Base-by-base conservation (phyloP, 2,329 filamentous ascomycete species). In the Polychaeton citri region DNA sequence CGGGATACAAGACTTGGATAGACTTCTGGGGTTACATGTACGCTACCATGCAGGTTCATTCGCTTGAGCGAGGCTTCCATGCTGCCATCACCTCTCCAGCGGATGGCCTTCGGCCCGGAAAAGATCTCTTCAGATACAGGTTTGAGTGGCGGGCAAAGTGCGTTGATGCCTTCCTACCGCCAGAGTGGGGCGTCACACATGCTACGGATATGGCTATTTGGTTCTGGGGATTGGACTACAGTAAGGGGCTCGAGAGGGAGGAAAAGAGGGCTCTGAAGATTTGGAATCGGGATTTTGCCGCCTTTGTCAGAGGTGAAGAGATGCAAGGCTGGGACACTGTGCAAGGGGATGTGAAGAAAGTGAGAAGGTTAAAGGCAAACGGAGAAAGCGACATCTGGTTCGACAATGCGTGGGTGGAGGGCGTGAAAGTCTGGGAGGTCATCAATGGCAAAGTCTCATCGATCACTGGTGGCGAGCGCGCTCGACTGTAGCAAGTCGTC, bases 31-130 rank as follows among this genome's bases (percentile, higher is more conserved):
- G 70, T 1, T 57, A 56, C 10, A 57, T 74, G 5, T 74, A 74
- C 42, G 69, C 71, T 3, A 66, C 72, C 36, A 64, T 72, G 41
- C 71, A 74, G 46, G 65, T 74, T 6, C 64, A 74, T 44, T 54
- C 57, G 13, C 61, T 71, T 12, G 61, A 71, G 48, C 63, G 70
- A 5, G 71, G 71, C 0, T 63, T 74, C 38, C 55, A 65, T 4
- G 51, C 63, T 21, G 59, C 60, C 0, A 54, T 75, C 2, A 58
- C 58, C 0, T 51, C 12, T 58, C 57, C 3, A 65, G 13, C 30
- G 12, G 12, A 16, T 17, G 3, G 10, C 18, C 40, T 58, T 12
- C 36, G 46, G 19, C 60, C 63, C 1, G 65, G 60, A 4, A 51
- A 59, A 33, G 54, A 71, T 5, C 43, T 74, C 1, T 57, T 66